Evolutionary conservation across 2,329 filamentous ascomycete genomes (phyloP).

Genomic region (Fusarium cicatricum): DNA sequence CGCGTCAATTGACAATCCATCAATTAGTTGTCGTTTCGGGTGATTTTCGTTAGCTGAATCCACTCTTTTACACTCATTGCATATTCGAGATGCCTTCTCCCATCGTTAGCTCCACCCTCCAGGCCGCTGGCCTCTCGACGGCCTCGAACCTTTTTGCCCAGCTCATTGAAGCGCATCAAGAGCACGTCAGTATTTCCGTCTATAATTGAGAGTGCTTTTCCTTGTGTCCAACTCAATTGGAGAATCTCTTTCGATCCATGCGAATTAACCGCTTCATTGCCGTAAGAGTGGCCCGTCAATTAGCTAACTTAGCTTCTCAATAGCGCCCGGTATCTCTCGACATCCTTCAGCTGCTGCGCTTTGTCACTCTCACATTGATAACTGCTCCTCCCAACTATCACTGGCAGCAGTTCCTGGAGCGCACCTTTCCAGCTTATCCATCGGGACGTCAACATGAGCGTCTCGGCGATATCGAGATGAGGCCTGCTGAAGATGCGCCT

Average conservation of each 20-base stretch:
- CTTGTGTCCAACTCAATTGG: neutral
- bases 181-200: slow-evolving; percentile 45
- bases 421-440: slow-evolving; percentile 58
- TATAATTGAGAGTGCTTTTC: neutral
- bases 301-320: neutral
- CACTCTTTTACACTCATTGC: slow-evolving; percentile 6
- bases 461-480: slow-evolving; percentile 42
- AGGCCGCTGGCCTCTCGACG: slow-evolving; percentile 60
- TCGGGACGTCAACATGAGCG: slow-evolving; percentile 15
- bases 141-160: slow-evolving; percentile 65
- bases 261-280: neutral
- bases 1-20: neutral
- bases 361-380: slow-evolving; percentile 61
- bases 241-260: neutral
- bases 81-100: slow-evolving; percentile 54
- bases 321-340: slow-evolving; percentile 55
- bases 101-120: slow-evolving; percentile 61
- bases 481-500: slow-evolving; percentile 37
- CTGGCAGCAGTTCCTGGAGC: slow-evolving; percentile 65
- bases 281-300: neutral
- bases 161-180: slow-evolving; percentile 58
- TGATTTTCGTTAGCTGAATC: neutral
- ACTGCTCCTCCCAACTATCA: slow-evolving; percentile 65
- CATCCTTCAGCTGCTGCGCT: slow-evolving; percentile 58
- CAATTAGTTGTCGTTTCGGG: neutral